These are phyloP conservation scores for Kuraishia cidri DNA, from an alignment of 805 yeast genomes.

Conservation along the genomic window DNA sequence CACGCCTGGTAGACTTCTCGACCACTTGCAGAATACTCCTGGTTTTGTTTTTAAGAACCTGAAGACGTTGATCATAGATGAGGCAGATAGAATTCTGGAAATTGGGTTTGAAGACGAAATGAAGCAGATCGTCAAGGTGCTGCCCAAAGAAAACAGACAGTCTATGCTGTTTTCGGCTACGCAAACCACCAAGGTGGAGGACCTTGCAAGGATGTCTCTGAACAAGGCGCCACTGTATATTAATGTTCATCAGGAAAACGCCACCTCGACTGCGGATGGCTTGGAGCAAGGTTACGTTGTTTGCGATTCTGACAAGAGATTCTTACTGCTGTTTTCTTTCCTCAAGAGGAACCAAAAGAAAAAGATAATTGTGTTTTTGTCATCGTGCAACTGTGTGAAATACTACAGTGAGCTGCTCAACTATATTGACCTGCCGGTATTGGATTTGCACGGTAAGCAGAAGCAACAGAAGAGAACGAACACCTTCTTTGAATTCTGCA, in stretches of 20 bases:
- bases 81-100: conserved; percentile 96
- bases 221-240: conserved; percentile 91
- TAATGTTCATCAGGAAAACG: conserved; percentile 81
- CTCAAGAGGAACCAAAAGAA: conserved; percentile 88
- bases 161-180: conserved; percentile 98
- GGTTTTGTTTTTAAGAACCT: conserved; percentile 93
- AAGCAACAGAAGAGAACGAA: conserved; percentile 98
- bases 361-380: conserved; percentile 87
- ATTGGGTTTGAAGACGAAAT: conserved; percentile 99
- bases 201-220: conserved; percentile 91
- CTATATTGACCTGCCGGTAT: conserved; percentile 93
- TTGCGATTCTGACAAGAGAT: conserved; percentile 93
- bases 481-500: conserved; percentile 96
- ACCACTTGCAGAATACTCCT: conserved; percentile 91
- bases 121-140: conserved; percentile 89
- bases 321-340: conserved; percentile 83
- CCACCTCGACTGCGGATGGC: conserved; percentile 89
- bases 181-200: conserved; percentile 97
- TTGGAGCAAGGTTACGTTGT: conserved; percentile 98
- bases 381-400: conserved; percentile 95
- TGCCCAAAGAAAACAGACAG: conserved; percentile 91
- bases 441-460: conserved; percentile 96
- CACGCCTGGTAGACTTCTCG: conserved; percentile 95
- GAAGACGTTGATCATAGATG: conserved; percentile 91
- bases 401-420: conserved; percentile 91